Percentiles rank a stretch among this genome's conserved stretches.
These are phyloP conservation scores for Amborella trichopoda DNA, from an alignment of 164 flowering plant genomes.

Conservation along the genomic window DNA sequence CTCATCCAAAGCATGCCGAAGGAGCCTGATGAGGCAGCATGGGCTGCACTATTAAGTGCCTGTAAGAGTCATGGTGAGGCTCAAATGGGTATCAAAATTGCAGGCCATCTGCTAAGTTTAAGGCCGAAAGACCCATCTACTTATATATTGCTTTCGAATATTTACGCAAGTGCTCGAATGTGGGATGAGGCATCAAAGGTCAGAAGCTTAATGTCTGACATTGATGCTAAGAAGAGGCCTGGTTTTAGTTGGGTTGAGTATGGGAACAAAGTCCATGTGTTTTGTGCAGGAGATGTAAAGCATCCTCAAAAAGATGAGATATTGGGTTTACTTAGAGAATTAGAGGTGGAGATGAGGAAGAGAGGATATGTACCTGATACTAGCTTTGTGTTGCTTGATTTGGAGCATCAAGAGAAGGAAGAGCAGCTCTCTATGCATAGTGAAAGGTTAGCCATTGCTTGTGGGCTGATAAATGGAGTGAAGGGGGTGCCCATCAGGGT, in stretches of 20 bases:
- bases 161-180: conserved; percentile 48
- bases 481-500: conserved; percentile 47
- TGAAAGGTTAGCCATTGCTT: conserved; percentile 74
- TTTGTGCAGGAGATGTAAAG: conserved; percentile 55
- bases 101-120: conserved; percentile 37
- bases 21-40: conserved; percentile 75
- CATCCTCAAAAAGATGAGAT: conserved; percentile 60
- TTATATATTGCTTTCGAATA: conserved; percentile 55
- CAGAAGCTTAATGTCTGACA: conserved; percentile 37
- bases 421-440: conserved; percentile 67
- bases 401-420: conserved; percentile 65
- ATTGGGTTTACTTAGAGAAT: conserved; percentile 28
- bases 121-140: conserved; percentile 56
- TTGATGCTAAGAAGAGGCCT: conserved; percentile 51
- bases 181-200: conserved; percentile 57
- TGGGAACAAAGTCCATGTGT: conserved; percentile 52
- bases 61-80: conserved; percentile 42
- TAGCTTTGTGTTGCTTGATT: conserved; percentile 54
- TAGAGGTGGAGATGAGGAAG: conserved; percentile 57
- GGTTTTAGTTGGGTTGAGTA: conserved; percentile 60
- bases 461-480: conserved; percentile 55
- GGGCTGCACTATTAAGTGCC: conserved; percentile 78
- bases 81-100: conserved; percentile 42
- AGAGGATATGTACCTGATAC: conserved; percentile 78
- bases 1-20: conserved; percentile 55